Conservation (phyloP, 495 filamentous ascomycete genomes). For the Lindgomyces ingoldianus region DNA sequence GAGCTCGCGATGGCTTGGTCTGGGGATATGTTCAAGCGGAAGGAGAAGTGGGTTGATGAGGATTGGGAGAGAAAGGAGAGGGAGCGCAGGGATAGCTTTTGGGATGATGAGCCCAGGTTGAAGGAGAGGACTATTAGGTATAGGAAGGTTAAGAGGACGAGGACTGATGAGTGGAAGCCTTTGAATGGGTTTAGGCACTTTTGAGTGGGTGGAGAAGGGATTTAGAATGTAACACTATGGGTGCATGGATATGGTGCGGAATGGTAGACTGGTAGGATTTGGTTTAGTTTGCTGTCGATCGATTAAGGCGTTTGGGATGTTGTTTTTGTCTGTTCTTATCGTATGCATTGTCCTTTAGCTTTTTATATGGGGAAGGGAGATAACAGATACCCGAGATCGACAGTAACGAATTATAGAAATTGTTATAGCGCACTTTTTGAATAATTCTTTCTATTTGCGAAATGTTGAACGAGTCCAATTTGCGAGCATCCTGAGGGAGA, state of each 20-base stretch:
- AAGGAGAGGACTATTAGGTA: conserved; percentile 9
- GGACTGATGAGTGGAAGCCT: conserved; percentile 30
- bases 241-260: not conserved
- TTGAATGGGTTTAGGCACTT: conserved; percentile 17
- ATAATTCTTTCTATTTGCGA: not conserved
- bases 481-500: too few relatives aligned
- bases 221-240: not conserved
- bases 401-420: conserved; percentile 4
- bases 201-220: not conserved
- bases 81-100: not conserved
- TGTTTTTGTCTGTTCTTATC: too few relatives aligned
- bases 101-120: conserved; percentile 9
- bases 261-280: conserved; percentile 1
- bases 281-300: not conserved
- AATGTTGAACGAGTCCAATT: not conserved
- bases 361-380: too few relatives aligned
- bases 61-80: conserved; percentile 23
- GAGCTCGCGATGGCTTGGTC: conserved; percentile 9
- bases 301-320: too few relatives aligned
- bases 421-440: not conserved
- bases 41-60: conserved; percentile 11
- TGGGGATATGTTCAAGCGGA: conserved; percentile 15
- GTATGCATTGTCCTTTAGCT: too few relatives aligned
- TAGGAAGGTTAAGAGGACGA: conserved; percentile 22
- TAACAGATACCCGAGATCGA: conserved; percentile 2